Base-by-base conservation (phyloP, 192 early-diverging fungal species). In the Rhizoclosmatium globosum region DNA sequence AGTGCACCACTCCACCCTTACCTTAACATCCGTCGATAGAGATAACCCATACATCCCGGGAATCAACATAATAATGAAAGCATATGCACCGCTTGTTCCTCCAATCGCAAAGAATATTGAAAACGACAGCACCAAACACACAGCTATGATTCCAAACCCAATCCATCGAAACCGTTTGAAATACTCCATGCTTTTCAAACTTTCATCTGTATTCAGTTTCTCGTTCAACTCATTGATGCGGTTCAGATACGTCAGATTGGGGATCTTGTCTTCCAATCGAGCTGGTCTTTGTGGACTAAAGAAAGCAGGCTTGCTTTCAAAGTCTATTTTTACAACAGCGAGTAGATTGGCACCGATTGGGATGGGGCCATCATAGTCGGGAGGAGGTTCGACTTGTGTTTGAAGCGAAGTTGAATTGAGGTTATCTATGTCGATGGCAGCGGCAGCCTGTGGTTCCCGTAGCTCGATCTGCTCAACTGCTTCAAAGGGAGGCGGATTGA, bases 201-300 rank as follows among this genome's bases (percentile, higher is more conserved):
- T 69, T 48, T 69, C 45, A 0, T 15, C 17, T 19, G 13, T 17
- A 3, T 11, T n/a, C 19, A 71, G 31, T 44, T 50, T 15, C 0
- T 4, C 53, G 70, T 71, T 71, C 19, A 71, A 39, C 21, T 7
- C 46, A 7, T n/a, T n/a, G 47, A 71, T 71, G 70, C 70, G 70
- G 7, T 46, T 58, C n/a, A 38, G 11, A 19, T 57, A 71, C 2
- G 53, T 57, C 2, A 71, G n/a, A 31, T 71, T 71, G 6, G 70
- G 42, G 38, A 71, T 38, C 50, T 58, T 50, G 46, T 71, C 53
- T 23, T 50, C 53, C n/a, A 71, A 47, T 3, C 70, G 70, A 3
- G 19, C 2, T 9, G 70, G 70, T 23, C 47, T 41, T 71, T 42
- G 15, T 17, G 50, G 50, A 17, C 50, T 53, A 46, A 68, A 68